Base-by-base conservation (phyloP, 2,329 filamentous ascomycete species). In the Aspergillus vadensis region DNA sequence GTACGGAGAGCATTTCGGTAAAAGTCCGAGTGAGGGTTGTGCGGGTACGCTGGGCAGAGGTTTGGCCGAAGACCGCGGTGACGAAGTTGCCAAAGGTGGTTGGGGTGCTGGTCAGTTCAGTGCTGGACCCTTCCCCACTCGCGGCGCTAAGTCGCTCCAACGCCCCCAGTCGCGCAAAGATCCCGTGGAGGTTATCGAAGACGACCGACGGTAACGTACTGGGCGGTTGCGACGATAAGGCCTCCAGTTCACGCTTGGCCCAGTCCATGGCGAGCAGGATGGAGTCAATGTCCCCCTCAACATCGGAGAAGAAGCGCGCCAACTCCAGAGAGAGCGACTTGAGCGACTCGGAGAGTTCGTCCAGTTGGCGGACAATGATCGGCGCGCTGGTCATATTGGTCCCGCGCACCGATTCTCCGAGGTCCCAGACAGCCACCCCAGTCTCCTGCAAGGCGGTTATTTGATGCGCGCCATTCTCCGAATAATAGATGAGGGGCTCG, bases 221-320 rank as follows among this genome's bases (percentile, higher is more conserved):
- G 1, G 85, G 83, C 6, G 87, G 86, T 19, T 84, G 79, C 21
- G 82, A 81, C 63, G 87, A 85, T 59, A 95, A 80, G 49, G 88
- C 87, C 62, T 87, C 83, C 14, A 98, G 85, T 75, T 97, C 92
- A 65, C 92, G 88, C 71, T 90, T 90, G 14, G 92, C 91, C 94
- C 94, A 97, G 73, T 97, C 92, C 92, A 98, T 97, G 55, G 96
- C 92, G 62, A 95, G 89, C 38, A 98, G 83, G 67, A 97, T 96
- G 62, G 90, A 89, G 73, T 97, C 94, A 68, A 98, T 90, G 71
- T 97, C 94, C 25, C 92, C 91, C 69, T 97, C 92, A 12, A 98
- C 92, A 66, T 93, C 91, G 55, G 92, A 91, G 74, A 97, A 97
- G 80, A 98, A 97, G 70, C 89, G 88, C 7, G 91, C 96, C 67